Conservation (phyloP, 140 eudicot species). For the Oenanthe javanica region DNA sequence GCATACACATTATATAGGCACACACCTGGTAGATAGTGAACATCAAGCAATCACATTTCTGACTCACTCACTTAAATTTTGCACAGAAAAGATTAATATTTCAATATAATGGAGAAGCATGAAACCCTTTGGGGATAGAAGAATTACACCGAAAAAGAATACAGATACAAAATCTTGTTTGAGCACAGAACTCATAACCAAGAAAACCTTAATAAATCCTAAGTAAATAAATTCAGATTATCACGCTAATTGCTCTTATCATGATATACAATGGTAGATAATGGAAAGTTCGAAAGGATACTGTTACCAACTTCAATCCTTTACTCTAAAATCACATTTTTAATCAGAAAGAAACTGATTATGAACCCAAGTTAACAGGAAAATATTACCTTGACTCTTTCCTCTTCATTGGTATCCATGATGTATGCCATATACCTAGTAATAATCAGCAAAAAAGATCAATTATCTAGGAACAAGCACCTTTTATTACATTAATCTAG, state of each 20-base stretch:
- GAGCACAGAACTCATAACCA: background rate
- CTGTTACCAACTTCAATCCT: background rate
- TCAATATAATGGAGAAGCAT: background rate
- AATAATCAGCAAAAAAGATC: background rate
- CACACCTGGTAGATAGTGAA: background rate
- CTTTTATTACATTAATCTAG: background rate
- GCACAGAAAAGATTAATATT: background rate
- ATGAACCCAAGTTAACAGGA: background rate
- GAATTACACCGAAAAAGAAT: background rate
- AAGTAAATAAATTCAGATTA: background rate
- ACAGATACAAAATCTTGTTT: background rate
- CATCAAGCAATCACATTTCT: background rate
- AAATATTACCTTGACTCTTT: slow-evolving; percentile 66
- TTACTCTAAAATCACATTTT: background rate
- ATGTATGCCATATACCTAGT: slow-evolving; percentile 97
- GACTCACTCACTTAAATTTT: background rate
- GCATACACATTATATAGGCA: background rate
- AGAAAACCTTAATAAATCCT: background rate
- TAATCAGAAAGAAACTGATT: background rate
- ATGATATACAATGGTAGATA: background rate
- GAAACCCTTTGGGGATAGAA: background rate
- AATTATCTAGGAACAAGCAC: background rate
- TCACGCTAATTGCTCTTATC: background rate
- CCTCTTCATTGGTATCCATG: slow-evolving; percentile 99
- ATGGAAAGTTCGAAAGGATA: background rate